Evolutionary conservation across 2,329 filamentous ascomycete genomes (phyloP), one percentile per base, ranked within the genome.

Genomic region (Penicillium sp.): DNA sequence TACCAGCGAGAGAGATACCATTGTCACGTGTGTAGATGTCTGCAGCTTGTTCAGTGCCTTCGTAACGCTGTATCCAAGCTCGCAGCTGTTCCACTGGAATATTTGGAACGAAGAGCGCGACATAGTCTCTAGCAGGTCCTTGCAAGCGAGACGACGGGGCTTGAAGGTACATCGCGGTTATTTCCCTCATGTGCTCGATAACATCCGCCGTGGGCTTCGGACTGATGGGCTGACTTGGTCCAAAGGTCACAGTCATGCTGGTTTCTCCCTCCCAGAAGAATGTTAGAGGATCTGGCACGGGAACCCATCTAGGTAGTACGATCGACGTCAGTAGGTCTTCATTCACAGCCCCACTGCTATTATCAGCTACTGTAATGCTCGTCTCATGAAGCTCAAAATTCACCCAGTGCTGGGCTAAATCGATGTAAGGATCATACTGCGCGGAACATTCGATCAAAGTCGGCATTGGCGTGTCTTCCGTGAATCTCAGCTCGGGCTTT

Each of bases 111-210:
- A 76, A 76, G 5, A 75, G 67, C 3, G 64, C 59, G 13, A 73
- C 63, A 53, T 64, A 75, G 43, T 75, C 73, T 35, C 60, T 57
- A 1, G 64, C 58, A 1, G 46, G 16, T 11, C 19, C 40, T 2
- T 53, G 48, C 4, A 43, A 33, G 3, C 59, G 61, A 1, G 67
- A 65, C 6, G 60, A 63, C 0, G 66, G 67, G 1, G 70, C 69
- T 40, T 71, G 68, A 2, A 76, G 60, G 46, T 71, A 73, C 8
- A 74, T 52, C 0, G 62, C 62, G 0, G 73, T 76, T 16, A 61
- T 66, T 2, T 80, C 73, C 10, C 79, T 75, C 57, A 72, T 68
- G 25, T 64, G 49, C 16, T 68, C 45, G 8, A 75, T 76, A n/a
- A 25, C 60, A 16, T 72, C 65, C 0, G 38, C 16, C 1, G 65